A percentile compares a stretch with the other conserved stretches of the same genome.
Evolutionary conservation across 257 asterid species (phyloP).

Genomic region (Verbascum thapsus): DNA sequence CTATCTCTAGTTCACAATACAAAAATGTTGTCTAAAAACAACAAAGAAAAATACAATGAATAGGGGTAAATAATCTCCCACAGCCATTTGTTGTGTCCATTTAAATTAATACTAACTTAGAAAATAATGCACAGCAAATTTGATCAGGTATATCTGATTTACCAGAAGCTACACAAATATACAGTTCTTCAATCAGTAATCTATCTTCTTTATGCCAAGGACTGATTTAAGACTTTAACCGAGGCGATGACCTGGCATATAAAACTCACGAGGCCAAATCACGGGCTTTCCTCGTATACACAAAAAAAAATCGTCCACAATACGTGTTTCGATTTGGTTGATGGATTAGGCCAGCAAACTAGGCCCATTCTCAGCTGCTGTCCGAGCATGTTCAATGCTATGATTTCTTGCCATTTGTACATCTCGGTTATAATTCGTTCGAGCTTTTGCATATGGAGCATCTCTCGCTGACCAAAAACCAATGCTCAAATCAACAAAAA

Average conservation of each 20-base stretch:
- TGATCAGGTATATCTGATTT: conserved; percentile 4
- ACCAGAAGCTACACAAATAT: conserved; percentile 21
- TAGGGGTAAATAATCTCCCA: too few species aligned
- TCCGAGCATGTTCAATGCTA: conserved; percentile 66
- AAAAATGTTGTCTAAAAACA: too few species aligned
- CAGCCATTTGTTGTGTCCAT: neutral
- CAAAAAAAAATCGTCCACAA: conserved; percentile 20
- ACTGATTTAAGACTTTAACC: too few species aligned
- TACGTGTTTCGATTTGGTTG: neutral
- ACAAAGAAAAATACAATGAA: too few species aligned
- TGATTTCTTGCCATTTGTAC: conserved; percentile 78
- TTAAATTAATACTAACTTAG: neutral
- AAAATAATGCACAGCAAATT: neutral
- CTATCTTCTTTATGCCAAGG: neutral
- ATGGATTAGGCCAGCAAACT: conserved; percentile 48
- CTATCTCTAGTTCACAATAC: too few species aligned
- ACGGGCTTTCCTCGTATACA: conserved; percentile 18
- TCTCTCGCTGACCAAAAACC: conserved; percentile 65
- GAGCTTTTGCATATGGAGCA: conserved; percentile 91
- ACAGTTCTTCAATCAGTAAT: conserved; percentile 28
- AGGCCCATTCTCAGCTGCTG: conserved; percentile 84
- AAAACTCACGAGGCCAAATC: neutral
- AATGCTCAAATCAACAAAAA: conserved; percentile 12
- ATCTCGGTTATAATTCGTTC: conserved; percentile 73
- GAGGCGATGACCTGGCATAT: too few species aligned